Evolutionary conservation across 345 rosid genomes (phyloP), one percentile per base, ranked within the genome.

Genomic region (Aethionema arabicum): DNA sequence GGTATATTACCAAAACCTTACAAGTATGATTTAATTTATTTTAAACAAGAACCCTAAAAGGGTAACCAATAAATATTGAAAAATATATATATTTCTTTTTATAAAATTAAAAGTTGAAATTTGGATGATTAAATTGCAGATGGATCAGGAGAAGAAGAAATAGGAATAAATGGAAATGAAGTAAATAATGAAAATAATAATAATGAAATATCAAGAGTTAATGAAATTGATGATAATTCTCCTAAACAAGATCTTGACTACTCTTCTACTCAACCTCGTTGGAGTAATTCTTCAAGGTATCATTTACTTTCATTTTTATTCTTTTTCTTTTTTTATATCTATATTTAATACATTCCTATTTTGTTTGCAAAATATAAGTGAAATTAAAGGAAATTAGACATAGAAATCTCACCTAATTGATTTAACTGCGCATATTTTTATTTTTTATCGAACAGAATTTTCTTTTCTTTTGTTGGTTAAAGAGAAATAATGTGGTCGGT

Each of bases 271-370:
- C 71, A 76, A 12, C 75, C 82, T 63, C 79, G 79, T 4, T 85
- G 96, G 92, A 82, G 86, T 63, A 85, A 88, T 72, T 80, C 88
- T 61, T 88, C 90, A 51, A 80, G 96, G 96, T 88, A 82, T 21
- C 59, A 59, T 68, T 49, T 59, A 59, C 56, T 40, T 71, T 36
- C 29, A 11, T 3, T 16, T 38, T 12, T 43, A 50, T 27, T 41
- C 41, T 0, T 12, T 6, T 40, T 4, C 44, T 21, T 1, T 21
- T 21, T 21, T 21, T 21, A 21, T 21, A n/a, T n/a, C n/a, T 21
- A 21, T 21, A 21, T 21, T 21, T 21, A 21, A 21, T 21, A 21
- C 27, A 21, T 21, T 21, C 1, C 2, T n/a, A n/a, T 21, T 21
- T 21, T 21, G 27, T 21, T 21, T 1, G 2, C 27, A 21, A 21